Evolutionary conservation across 2,329 filamentous ascomycete genomes (phyloP), one percentile per base, ranked within the genome.

Genomic region (Coniella lustricola): DNA sequence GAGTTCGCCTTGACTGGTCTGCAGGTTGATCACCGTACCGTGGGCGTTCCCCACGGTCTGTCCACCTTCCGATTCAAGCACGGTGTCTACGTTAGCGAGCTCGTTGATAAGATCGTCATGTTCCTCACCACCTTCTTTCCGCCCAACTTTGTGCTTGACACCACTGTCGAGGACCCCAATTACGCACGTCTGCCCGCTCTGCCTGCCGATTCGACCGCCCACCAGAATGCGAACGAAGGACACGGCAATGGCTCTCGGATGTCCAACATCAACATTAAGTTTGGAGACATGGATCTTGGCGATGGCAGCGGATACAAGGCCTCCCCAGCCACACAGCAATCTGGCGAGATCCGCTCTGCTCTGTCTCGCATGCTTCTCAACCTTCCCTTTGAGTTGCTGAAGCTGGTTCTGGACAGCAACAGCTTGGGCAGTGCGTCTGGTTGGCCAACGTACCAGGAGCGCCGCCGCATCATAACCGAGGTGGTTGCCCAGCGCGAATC

Each of bases 361-460:
- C 66, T 90, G 4, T 89, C 86, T 0, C 81, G 77, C 22, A 69
- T 87, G 18, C 68, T 90, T 2, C 67, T 88, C 45, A 87, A 86
- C 35, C 67, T 90, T 5, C 86, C 86, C 0, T 86, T 85, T 55
- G 69, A 75, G 13, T 68, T 83, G 22, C 69, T 90, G 20, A 82
- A 85, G 63, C 73, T 74, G 51, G 65, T 87, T 2, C 70, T 90
- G 31, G 82, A 85, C 56, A 79, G 80, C 44, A 72, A 70, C 12
- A 71, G 71, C 21, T 71, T 82, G 8, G 77, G 76, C 36, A 68
- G 69, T 38, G 65, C 69, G 25, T 68, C 69, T n/a, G 74, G 69
- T 18, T 78, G 74, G 71, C 68, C 72, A 21, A 74, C 66, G 34
- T 65, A 67, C 1, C 67, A 73, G 49, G 62, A 71, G 21, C 68